Percentiles rank a stretch among this genome's conserved stretches.
Evolutionary conservation across 768 basidiomycete genomes (phyloP).

Genomic region (Hericium erinaceus): DNA sequence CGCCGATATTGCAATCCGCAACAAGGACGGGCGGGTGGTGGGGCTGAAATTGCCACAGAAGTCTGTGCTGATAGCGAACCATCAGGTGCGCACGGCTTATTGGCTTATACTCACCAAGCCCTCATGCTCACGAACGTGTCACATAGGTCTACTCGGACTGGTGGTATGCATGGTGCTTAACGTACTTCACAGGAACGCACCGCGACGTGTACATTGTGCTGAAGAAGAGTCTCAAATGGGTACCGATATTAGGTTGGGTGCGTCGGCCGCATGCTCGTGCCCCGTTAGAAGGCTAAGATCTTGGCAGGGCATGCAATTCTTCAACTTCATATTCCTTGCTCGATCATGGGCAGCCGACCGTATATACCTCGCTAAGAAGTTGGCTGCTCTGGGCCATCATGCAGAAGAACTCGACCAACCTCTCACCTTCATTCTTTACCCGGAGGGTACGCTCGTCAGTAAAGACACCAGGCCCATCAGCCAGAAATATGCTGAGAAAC

Average conservation of each 20-base stretch:
- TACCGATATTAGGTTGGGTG: conserved; percentile 88
- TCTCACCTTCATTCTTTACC: conserved; percentile 81
- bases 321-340: conserved; percentile 85
- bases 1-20: conserved; percentile 43
- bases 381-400: conserved; percentile 59
- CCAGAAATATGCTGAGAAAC: conserved; percentile 80
- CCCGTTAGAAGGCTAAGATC: neutral
- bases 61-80: conserved; percentile 83
- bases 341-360: conserved; percentile 88
- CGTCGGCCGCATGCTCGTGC: conserved; percentile 11
- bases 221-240: conserved; percentile 81
- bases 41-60: conserved; percentile 67
- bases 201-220: conserved; percentile 81
- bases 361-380: conserved; percentile 49
- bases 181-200: conserved; percentile 60
- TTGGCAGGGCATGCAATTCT: conserved; percentile 83
- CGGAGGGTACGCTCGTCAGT: conserved; percentile 93
- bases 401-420: conserved; percentile 64
- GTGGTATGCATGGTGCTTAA: conserved; percentile 82
- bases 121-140: neutral
- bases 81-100: conserved; percentile 52
- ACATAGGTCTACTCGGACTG: conserved; percentile 67
- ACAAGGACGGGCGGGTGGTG: conserved; percentile 45
- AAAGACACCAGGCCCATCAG: conserved; percentile 78
- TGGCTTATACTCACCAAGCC: neutral